Evolutionary conservation across 2,329 filamentous ascomycete genomes (phyloP).

Genomic region (Byssothecium circinans): DNA sequence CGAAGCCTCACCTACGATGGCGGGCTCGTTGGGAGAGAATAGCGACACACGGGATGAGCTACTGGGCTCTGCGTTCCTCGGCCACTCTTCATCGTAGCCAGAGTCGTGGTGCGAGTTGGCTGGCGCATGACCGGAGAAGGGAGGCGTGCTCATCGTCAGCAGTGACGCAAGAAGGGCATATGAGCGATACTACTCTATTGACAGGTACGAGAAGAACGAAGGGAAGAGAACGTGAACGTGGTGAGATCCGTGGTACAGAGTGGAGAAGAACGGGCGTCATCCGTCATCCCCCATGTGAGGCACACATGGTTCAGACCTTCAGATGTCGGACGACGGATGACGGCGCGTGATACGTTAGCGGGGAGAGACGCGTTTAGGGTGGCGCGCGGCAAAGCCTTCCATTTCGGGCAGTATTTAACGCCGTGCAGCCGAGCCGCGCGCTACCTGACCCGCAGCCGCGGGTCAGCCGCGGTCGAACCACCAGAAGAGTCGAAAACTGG

Average conservation of each 20-base stretch:
- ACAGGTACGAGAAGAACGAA: too few relatives aligned
- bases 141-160: slow-evolving; percentile 9
- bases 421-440: background rate
- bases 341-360: background rate
- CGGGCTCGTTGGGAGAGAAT: slow-evolving; percentile 29
- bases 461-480: background rate
- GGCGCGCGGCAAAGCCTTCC: background rate
- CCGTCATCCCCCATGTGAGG: background rate
- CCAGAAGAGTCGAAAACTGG: background rate
- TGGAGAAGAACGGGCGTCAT: background rate
- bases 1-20: background rate
- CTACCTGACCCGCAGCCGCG: too few relatives aligned
- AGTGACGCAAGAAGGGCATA: background rate
- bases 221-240: background rate
- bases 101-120: slow-evolving; percentile 1
- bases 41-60: slow-evolving; percentile 26
- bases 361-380: background rate
- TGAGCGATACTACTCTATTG: too few relatives aligned
- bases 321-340: background rate
- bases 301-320: background rate
- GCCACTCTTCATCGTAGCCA: background rate
- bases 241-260: background rate
- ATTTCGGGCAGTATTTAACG: background rate
- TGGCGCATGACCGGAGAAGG: slow-evolving; percentile 7
- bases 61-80: too few relatives aligned